Evolutionary conservation across 2,329 filamentous ascomycete genomes (phyloP).

Genomic region (Diaporthe sp.): DNA sequence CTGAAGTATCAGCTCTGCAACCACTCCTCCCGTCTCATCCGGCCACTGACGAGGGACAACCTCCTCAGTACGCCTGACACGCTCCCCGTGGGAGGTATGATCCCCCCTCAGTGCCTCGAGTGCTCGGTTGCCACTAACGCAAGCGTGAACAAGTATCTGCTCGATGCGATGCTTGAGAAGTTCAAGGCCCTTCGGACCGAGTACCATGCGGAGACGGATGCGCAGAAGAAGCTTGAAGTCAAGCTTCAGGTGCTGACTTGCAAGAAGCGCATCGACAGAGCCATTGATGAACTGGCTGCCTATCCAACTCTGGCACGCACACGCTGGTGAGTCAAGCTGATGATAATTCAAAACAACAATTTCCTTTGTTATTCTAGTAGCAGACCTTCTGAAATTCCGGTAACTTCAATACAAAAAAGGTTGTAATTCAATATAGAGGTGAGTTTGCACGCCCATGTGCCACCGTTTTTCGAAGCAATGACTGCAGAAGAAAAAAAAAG

Average conservation of each 20-base stretch:
- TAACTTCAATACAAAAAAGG: background rate
- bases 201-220: slow-evolving; percentile 16
- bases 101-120: slow-evolving; percentile 16
- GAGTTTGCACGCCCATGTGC: background rate
- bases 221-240: background rate
- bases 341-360: too few species aligned
- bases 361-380: background rate
- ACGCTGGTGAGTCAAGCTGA: background rate
- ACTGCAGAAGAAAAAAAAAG: too few species aligned
- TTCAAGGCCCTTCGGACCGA: background rate
- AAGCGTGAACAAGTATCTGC: background rate
- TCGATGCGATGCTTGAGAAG: background rate
- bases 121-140: slow-evolving; percentile 29
- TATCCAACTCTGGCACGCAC: background rate
- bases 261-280: background rate
- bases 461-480: background rate
- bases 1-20: slow-evolving; percentile 33
- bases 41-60: slow-evolving; percentile 20
- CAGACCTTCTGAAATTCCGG: background rate
- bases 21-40: slow-evolving; percentile 1
- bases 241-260: background rate
- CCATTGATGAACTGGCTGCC: background rate
- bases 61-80: slow-evolving; percentile 27
- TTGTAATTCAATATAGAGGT: background rate
- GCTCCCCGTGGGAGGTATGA: slow-evolving; percentile 14